Evolutionary conservation across 768 basidiomycete species (phyloP).

Genomic region (Auricularia sp.): DNA sequence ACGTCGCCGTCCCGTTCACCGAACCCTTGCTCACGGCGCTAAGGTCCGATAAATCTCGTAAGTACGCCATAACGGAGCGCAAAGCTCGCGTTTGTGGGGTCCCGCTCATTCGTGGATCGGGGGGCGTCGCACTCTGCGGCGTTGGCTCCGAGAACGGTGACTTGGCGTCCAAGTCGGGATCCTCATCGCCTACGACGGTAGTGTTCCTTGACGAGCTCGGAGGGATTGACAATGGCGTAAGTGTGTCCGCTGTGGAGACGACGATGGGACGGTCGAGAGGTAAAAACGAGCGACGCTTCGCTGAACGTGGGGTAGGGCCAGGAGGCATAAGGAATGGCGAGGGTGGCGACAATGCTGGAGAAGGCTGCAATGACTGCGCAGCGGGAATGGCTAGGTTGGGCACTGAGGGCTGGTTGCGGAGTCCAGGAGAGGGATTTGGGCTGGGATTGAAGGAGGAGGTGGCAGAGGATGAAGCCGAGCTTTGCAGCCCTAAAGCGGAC

Average conservation of each 20-base stretch:
- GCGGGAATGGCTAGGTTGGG: background rate
- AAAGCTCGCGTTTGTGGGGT: constrained; percentile 59
- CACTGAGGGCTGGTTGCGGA: background rate
- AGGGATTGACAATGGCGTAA: background rate
- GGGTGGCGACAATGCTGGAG: constrained; percentile 1
- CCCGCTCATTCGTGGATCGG: background rate
- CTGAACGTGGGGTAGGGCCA: constrained; percentile 26
- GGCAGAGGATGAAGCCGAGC: background rate
- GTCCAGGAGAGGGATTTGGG: background rate
- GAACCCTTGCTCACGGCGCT: constrained; percentile 47
- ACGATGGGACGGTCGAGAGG: constrained; percentile 61
- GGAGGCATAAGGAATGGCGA: constrained; percentile 1
- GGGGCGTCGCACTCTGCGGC: background rate
- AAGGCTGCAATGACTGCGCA: background rate
- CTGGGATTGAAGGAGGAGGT: background rate
- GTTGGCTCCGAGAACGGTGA: background rate
- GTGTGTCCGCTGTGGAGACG: constrained; percentile 12
- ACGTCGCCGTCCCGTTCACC: constrained; percentile 45
- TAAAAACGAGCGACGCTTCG: constrained; percentile 81
- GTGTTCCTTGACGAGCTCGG: background rate
- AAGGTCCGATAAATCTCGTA: constrained; percentile 91
- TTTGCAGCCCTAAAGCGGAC: background rate
- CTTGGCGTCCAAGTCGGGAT: background rate
- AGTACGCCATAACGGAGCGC: constrained; percentile 88
- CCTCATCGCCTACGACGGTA: background rate